phyloP scores from a whole-genome alignment of 1,139 yeast genomes.

The Protomyces pachydermus region DNA sequence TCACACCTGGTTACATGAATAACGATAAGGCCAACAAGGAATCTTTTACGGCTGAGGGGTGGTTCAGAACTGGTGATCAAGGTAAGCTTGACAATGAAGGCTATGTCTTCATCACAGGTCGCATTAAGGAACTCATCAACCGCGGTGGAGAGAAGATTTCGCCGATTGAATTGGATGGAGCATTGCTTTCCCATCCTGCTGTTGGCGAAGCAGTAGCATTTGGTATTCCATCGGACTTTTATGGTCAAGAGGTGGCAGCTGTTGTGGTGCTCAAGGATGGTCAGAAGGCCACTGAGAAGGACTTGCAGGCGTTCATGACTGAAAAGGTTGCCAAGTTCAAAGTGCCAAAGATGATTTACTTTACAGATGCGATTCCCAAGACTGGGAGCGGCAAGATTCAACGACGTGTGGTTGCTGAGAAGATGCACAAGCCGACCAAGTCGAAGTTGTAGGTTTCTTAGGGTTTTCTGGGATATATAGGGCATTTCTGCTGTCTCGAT shows the following conservation, averaged over 20 bases:
- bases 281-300: conserved; percentile 39
- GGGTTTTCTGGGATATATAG: neutral
- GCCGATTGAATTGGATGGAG: conserved; percentile 60
- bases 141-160: conserved; percentile 69
- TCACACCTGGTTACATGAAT: conserved; percentile 65
- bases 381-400: conserved; percentile 56
- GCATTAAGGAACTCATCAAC: conserved; percentile 62
- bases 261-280: conserved; percentile 54
- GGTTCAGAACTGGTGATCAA: conserved; percentile 70
- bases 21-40: conserved; percentile 63
- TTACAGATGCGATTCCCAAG: conserved; percentile 59
- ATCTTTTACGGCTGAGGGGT: conserved; percentile 53
- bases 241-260: conserved; percentile 64
- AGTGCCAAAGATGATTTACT: conserved; percentile 52
- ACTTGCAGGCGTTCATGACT: conserved; percentile 46
- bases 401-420: conserved; percentile 53
- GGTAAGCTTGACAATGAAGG: conserved; percentile 59
- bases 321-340: conserved; percentile 52
- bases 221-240: conserved; percentile 58
- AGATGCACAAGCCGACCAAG: conserved; percentile 30
- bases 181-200: conserved; percentile 52
- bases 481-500: too few species aligned
- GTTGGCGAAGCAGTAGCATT: conserved; percentile 64
- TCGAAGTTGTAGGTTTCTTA: conserved; percentile 29
- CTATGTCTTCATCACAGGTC: conserved; percentile 55